Base-by-base conservation (phyloP, 2,329 filamentous ascomycete genomes). In the Hymenoscyphus occultus region DNA sequence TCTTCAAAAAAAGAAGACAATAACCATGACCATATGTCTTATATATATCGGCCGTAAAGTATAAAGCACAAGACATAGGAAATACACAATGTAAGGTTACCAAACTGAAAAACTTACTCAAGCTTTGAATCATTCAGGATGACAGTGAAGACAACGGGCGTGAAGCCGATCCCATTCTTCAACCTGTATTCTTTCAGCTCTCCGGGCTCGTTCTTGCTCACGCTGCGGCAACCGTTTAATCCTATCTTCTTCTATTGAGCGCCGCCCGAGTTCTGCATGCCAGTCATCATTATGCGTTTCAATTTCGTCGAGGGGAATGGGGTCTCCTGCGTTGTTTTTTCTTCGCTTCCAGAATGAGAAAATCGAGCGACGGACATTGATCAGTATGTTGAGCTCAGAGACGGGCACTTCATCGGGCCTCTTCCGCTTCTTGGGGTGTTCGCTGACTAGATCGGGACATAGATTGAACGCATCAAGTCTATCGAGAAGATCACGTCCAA, bases 391-490 rank as follows among this genome's bases (percentile, higher is more conserved):
- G n/a, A 51, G 19, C 45, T 51, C 45, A 28, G 45, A 22, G 22
- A 51, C 5, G 22, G 19, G 7, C 10, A 12, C 9, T 28, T 13
- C 45, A 10, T 16, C 42, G 6, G 16, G 5, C 42, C 5, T 16
- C n/a, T 51, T 48, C 19, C n/a, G 45, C 45, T 51, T 19, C 4
- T 51, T 28, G 19, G 19, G 6, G n/a, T 28, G 45, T 19, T 51
- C 19, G 19, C 22, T 12, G 5, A 10, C 45, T 19, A 19, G 56
- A 5, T 60, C 57, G 35, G 19, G 45, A 51, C n/a, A 51, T 19
- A 12, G 7, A 45, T 65, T 67, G 60, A 67, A 67, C 22, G 62
- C 65, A 19, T 67, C 54, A 3, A 51, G 51, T 31, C 59, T n/a
- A 5, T 64, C 62, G 10, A 67, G 60, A n/a, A 67, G 39, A n/a